phyloP scores from a whole-genome alignment of 1,139 yeast species.

The Blastobotrys serpentis region DNA sequence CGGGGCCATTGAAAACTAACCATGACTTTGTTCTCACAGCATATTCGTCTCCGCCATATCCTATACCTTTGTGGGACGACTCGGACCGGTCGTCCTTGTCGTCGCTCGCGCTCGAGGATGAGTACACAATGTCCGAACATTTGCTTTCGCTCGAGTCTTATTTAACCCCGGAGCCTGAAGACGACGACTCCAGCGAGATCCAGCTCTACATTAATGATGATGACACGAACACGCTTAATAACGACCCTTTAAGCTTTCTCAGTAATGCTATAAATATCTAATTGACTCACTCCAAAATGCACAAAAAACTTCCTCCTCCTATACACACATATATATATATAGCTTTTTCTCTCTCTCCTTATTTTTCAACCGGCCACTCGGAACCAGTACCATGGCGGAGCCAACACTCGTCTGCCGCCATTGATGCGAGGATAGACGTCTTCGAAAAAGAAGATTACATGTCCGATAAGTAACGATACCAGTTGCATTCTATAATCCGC shows the following conservation, averaged over 20 bases:
- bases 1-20: background rate
- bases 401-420: slow-evolving; percentile 34
- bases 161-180: slow-evolving; percentile 30
- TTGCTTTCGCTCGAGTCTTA: slow-evolving; percentile 27
- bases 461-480: slow-evolving; percentile 47
- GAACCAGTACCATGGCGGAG: slow-evolving; percentile 42
- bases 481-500: slow-evolving; percentile 33
- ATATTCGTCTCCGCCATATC: slow-evolving; percentile 8
- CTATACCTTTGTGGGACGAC: slow-evolving; percentile 10
- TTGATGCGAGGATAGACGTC: slow-evolving; percentile 46
- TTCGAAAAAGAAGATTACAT: slow-evolving; percentile 42
- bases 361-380: too few species aligned
- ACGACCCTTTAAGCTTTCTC: slow-evolving; percentile 9
- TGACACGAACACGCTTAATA: slow-evolving; percentile 5
- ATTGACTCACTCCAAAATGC: background rate
- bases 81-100: background rate
- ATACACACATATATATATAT: too few species aligned
- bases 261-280: slow-evolving; percentile 9
- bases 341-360: too few species aligned
- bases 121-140: slow-evolving; percentile 10
- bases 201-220: background rate
- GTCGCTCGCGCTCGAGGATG: slow-evolving; percentile 8
- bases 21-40: slow-evolving; percentile 17
- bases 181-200: slow-evolving; percentile 13
- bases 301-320: too few species aligned